phyloP scores from a whole-genome alignment of 2,329 filamentous ascomycete species.

The Nannizziopsis arthrosporioides region DNA sequence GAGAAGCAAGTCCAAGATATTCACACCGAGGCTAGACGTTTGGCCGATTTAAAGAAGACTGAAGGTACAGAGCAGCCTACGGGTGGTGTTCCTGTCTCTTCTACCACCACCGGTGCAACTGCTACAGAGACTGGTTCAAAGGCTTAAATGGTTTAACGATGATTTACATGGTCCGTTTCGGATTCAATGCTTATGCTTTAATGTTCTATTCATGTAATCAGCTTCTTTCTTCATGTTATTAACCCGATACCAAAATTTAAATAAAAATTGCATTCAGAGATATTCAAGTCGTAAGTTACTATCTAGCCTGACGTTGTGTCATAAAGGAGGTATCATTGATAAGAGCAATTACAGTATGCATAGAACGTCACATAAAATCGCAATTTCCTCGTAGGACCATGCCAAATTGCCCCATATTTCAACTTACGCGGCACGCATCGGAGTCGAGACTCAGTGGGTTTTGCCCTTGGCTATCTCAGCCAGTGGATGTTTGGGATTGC shows the following conservation, averaged over 20 bases:
- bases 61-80: constrained; percentile 27
- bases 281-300: too few relatives aligned
- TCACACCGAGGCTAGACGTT: constrained; percentile 74
- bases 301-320: too few relatives aligned
- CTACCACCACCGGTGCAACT: not conserved
- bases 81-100: constrained; percentile 11
- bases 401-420: not conserved
- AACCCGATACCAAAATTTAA: too few relatives aligned
- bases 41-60: constrained; percentile 63
- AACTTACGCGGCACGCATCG: not conserved
- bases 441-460: constrained; percentile 6
- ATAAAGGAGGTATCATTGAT: too few relatives aligned
- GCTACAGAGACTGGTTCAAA: constrained; percentile 6
- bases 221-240: not conserved
- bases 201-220: not conserved
- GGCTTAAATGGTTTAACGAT: constrained; percentile 14
- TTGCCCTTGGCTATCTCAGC: constrained; percentile 26
- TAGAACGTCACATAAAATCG: too few relatives aligned
- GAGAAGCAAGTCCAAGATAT: constrained; percentile 89
- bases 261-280: not conserved
- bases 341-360: too few relatives aligned
- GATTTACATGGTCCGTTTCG: not conserved
- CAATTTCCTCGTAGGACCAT: not conserved
- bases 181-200: not conserved
- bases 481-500: constrained; percentile 34